Conservation (phyloP, 2,329 filamentous ascomycete species). For the Sporothrix pseudoabietina region DNA sequence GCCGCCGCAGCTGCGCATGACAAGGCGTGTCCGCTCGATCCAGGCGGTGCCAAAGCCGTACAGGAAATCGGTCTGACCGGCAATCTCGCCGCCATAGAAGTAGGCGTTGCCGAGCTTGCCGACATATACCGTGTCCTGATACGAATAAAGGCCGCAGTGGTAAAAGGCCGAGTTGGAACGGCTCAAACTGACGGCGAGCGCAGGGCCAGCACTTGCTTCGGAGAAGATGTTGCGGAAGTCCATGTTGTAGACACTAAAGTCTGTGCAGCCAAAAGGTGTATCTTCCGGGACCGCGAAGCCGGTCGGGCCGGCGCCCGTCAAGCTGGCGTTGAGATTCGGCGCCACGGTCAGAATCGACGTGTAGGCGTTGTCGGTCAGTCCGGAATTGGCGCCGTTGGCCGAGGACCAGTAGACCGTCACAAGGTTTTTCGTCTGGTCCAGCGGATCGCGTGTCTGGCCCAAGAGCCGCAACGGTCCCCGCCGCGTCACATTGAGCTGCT, state of each 20-base stretch:
- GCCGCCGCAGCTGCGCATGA: conserved; percentile 63
- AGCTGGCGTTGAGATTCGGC: conserved; percentile 62
- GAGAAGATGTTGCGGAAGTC: conserved; percentile 59
- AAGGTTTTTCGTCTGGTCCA: conserved; percentile 43
- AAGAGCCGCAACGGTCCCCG: conserved; percentile 62
- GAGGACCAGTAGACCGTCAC: conserved; percentile 62
- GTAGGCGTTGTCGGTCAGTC: conserved; percentile 60
- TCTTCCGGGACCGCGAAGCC: conserved; percentile 61
- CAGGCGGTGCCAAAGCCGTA: conserved; percentile 63
- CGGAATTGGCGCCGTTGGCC: conserved; percentile 52
- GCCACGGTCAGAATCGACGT: conserved; percentile 64
- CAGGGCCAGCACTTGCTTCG: conserved; percentile 55
- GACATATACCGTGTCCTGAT: conserved; percentile 70
- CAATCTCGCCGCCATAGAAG: conserved; percentile 62
- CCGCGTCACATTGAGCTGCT: conserved; percentile 67
- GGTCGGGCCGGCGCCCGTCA: conserved; percentile 63
- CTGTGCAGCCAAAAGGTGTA: conserved; percentile 63
- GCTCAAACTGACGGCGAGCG: conserved; percentile 61
- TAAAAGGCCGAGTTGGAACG: conserved; percentile 69
- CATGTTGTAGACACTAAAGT: conserved; percentile 69
- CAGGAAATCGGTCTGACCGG: conserved; percentile 65
- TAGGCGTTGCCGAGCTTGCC: conserved; percentile 68
- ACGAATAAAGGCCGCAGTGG: conserved; percentile 65
- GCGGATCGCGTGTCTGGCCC: conserved; percentile 53
- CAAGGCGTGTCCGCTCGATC: conserved; percentile 57